Base-by-base conservation (phyloP, 805 yeast species). In the Candida xiaguanensis region DNA sequence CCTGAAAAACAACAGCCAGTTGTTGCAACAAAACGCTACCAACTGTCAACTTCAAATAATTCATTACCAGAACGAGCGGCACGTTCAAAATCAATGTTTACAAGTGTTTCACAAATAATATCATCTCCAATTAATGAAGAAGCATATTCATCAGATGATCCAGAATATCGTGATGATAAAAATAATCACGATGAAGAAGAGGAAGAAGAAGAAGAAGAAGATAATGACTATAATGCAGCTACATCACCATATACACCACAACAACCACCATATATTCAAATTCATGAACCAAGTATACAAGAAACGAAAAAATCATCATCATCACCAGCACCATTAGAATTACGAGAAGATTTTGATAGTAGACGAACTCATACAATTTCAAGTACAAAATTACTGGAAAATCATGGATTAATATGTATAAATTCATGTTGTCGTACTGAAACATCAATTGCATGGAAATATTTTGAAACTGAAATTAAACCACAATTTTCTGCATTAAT, bases 91-190 rank as follows among this genome's bases (percentile, higher is more conserved):
- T 65, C 72, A 4, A 67, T 68, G 73, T 55, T 63, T 29, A 56
- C 60, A n/a, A 58, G 55, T 16, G 51, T 53, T 8, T 60, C 63
- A 2, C 38, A 54, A 35, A 56, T 57, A 30, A 52, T 61, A 13
- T 67, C 73, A 5, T 67, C 72, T 1, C 74, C 74, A 2, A 67
- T 68, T 22, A 59, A 63, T 31, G 74, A 67, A 45, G 73, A 65
- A 41, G 56, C 50, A 50, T 9, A 57, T 67, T 9, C 40, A 8
- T 23, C 29, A 11, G 72, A 66, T 42, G 72, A 67, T 41, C 58
- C 69, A 6, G 71, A 66, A 36, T 66, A 65, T 39, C 42, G 44
- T n/a, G 50, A 42, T 14, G 39, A 13, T 13, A 31, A 39, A 36
- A 20, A 20, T 14, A n/a, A 26, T 13, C 17, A 24, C 12, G 32